Percentiles rank a stretch among this genome's conserved stretches.
These are phyloP conservation scores for Dovyalis caffra DNA, from an alignment of 345 rosid species.

Conservation along the genomic window DNA sequence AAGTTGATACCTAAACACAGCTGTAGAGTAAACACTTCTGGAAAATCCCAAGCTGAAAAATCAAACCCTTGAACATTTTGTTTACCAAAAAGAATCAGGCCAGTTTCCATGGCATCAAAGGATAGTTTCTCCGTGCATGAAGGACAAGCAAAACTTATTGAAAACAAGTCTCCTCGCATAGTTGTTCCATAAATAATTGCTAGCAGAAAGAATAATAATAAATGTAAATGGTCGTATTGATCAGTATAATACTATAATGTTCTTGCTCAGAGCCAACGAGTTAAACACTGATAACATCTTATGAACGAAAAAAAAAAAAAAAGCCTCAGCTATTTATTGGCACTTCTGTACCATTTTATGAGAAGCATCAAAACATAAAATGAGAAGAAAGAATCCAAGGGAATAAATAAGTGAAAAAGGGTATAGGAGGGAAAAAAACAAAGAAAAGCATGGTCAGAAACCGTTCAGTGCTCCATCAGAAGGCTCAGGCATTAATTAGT, in stretches of 20 bases:
- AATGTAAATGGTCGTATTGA: background rate
- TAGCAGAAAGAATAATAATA: background rate
- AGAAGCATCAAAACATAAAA: background rate
- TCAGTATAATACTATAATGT: background rate
- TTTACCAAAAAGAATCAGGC: background rate
- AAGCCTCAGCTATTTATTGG: background rate
- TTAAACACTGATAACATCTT: background rate
- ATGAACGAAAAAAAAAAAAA: background rate
- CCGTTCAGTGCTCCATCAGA: conserved; percentile 1
- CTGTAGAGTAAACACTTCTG: background rate
- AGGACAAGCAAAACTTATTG: background rate
- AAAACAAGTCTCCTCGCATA: background rate
- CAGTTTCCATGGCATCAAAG: background rate
- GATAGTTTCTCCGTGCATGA: background rate
- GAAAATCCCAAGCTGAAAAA: background rate
- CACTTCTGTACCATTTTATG: background rate
- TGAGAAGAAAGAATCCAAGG: too few relatives aligned
- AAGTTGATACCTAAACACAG: background rate
- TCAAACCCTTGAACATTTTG: background rate
- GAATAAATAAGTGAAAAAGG: background rate
- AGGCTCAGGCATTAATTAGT: background rate
- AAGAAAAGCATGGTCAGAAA: background rate
- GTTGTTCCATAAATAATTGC: background rate
- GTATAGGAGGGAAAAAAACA: background rate
- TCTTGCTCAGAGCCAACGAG: background rate